Base-by-base conservation (phyloP, 345 rosid species). In the Populus nigra region DNA sequence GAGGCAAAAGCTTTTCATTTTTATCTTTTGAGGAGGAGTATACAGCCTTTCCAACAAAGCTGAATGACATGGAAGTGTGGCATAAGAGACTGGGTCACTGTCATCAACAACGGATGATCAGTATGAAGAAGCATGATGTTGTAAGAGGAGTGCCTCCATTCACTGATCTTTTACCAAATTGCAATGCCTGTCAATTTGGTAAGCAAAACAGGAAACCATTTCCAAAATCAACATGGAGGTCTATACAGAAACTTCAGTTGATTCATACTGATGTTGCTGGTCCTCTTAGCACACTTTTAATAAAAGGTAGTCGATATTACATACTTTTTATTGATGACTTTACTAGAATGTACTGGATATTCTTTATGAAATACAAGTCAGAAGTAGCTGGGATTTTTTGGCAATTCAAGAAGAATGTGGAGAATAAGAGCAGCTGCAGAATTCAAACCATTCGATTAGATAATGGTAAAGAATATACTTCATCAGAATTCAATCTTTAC, bases 1-100 rank as follows among this genome's bases (percentile, higher is more conserved):
- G 39, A 12, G 69, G 63, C 0, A 79, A 76, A 22, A 71, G 50
- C 45, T 83, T 76, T 7, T 39, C 70, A 10, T 23, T 79, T 2
- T 17, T 71, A 39, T 61, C 45, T 27, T 0, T 29, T 23, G 11
- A 61, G 63, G 10, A 47, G 68, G 73, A 68, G 55, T 31, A 76
- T 0, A 2, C 4, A 5, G 49, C 4, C 9, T 69, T 41, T 33
- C 8, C 1, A 7, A 1, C 2, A 39, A 5, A 22, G 10, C 0
- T n/a, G 7, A 29, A 36, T 8, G 25, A 3, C 1, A 33, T n/a
- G 17, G 73, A 70, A 4, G 0, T 70, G 1, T 70, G 73, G 39
- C 73, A 45, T 2, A 70, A 36, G 3, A 35, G 67, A 20, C 39
- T 57, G 0, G 73, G 73, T 0, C 73, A 76, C 16, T 76, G 0